Evolutionary conservation across 2,329 filamentous ascomycete genomes (phyloP).

Genomic region (Monosporascus sp.): DNA sequence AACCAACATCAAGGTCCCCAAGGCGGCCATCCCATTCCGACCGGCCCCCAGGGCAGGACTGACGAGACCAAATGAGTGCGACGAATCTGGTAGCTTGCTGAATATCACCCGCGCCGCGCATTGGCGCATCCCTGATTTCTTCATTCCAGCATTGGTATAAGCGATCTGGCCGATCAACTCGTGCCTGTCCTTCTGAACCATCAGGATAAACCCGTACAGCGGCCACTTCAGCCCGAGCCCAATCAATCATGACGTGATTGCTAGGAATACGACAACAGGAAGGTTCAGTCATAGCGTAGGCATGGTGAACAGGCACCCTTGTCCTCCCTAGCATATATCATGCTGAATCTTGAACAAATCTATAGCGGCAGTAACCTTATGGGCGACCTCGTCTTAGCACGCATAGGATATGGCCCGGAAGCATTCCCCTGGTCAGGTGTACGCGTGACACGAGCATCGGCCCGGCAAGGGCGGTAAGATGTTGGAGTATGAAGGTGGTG

Average conservation of each 20-base stretch:
- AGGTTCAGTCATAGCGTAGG: not conserved
- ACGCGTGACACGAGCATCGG: slow-evolving; percentile 13
- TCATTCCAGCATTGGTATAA: slow-evolving; percentile 20
- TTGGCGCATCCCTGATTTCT: slow-evolving; percentile 21
- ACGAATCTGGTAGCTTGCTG: slow-evolving; percentile 12
- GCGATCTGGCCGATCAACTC: slow-evolving; percentile 12
- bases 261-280: not conserved
- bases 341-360: slow-evolving; percentile 21
- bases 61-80: slow-evolving; percentile 41
- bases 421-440: slow-evolving; percentile 15
- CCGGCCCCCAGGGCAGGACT: slow-evolving; percentile 28
- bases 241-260: not conserved
- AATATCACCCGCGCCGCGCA: slow-evolving; percentile 24
- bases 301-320: not conserved
- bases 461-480: slow-evolving; percentile 17
- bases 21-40: slow-evolving; percentile 28
- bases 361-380: slow-evolving; percentile 21
- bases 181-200: slow-evolving; percentile 8
- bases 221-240: slow-evolving; percentile 5
- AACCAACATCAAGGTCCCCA: slow-evolving; percentile 36
- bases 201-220: slow-evolving; percentile 1
- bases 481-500: slow-evolving; percentile 20
- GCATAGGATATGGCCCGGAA: slow-evolving; percentile 24
- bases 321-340: slow-evolving; percentile 10
- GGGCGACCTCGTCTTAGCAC: slow-evolving; percentile 18